phyloP scores from a whole-genome alignment of 2,329 filamentous ascomycete genomes.

The Allantophomopsis cytisporea region DNA sequence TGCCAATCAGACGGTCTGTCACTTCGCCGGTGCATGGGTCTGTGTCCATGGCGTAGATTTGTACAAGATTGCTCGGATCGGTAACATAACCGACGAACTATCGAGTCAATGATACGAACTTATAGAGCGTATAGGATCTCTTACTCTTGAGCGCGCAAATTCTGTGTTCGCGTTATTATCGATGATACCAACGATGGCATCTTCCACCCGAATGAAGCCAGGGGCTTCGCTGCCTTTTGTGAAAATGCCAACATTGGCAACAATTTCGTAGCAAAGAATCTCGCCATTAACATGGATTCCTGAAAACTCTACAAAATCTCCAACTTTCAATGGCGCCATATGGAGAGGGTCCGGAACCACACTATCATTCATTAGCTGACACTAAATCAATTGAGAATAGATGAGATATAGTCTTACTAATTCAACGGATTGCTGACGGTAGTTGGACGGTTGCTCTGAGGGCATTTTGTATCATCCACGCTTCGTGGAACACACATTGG shows the following conservation, averaged over 20 bases:
- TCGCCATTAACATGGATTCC: constrained; percentile 19
- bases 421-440: not conserved
- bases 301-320: constrained; percentile 26
- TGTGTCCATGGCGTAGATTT: constrained; percentile 24
- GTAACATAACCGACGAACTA: constrained; percentile 25
- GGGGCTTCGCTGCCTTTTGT: constrained; percentile 17
- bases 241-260: constrained; percentile 24
- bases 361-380: constrained; percentile 7
- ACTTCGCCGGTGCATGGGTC: constrained; percentile 26
- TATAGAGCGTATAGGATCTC: not conserved
- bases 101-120: not conserved
- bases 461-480: constrained; percentile 20
- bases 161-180: constrained; percentile 20
- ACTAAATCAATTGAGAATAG: too few species aligned
- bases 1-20: constrained; percentile 20
- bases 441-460: constrained; percentile 19
- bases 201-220: constrained; percentile 26
- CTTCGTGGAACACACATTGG: constrained; percentile 36
- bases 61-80: constrained; percentile 19
- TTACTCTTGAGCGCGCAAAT: constrained; percentile 17
- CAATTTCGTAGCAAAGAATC: constrained; percentile 22
- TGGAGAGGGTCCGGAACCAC: constrained; percentile 19
- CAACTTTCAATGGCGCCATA: constrained; percentile 25
- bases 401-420: constrained; percentile 1
- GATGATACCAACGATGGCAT: constrained; percentile 24